Conservation (phyloP, 2,329 filamentous ascomycete genomes). For the Alternaria tenuissima region DNA sequence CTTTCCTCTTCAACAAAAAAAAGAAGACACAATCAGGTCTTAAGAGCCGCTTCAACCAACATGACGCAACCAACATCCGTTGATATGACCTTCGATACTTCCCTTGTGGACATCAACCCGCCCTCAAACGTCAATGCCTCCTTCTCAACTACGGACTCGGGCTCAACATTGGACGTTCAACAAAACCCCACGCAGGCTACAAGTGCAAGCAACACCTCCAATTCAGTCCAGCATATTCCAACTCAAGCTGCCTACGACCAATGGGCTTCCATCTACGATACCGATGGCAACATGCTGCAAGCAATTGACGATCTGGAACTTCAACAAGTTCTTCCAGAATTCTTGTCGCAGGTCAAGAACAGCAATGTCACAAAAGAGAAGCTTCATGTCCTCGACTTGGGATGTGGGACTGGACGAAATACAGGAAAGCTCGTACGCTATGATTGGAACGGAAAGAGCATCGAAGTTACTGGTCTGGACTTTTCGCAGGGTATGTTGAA, state of each 20-base stretch:
- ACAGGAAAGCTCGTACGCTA: slow-evolving; percentile 61
- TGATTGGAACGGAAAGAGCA: slow-evolving; percentile 30
- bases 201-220: slow-evolving; percentile 1
- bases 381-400: slow-evolving; percentile 65
- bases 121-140: slow-evolving; percentile 29
- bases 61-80: slow-evolving; percentile 50
- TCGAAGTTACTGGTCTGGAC: slow-evolving; percentile 63
- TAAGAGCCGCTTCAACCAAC: slow-evolving; percentile 4
- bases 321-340: slow-evolving; percentile 58
- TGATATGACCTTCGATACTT: slow-evolving; percentile 52
- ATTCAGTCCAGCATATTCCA: slow-evolving; percentile 44
- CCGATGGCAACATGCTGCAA: slow-evolving; percentile 72
- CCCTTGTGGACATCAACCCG: slow-evolving; percentile 45
- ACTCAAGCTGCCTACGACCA: slow-evolving; percentile 59
- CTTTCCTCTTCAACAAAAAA: not conserved
- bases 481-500: slow-evolving; percentile 66
- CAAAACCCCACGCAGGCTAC: slow-evolving; percentile 23
- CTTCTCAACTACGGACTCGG: slow-evolving; percentile 50
- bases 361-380: not conserved
- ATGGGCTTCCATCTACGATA: slow-evolving; percentile 68
- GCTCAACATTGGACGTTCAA: slow-evolving; percentile 35
- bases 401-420: slow-evolving; percentile 72
- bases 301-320: slow-evolving; percentile 68
- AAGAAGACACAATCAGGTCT: not conserved
- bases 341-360: slow-evolving; percentile 50